Percentiles rank a stretch among this genome's conserved stretches.
Conservation (phyloP, 352 stramenopile species). For the Globisporangium nunn region DNA sequence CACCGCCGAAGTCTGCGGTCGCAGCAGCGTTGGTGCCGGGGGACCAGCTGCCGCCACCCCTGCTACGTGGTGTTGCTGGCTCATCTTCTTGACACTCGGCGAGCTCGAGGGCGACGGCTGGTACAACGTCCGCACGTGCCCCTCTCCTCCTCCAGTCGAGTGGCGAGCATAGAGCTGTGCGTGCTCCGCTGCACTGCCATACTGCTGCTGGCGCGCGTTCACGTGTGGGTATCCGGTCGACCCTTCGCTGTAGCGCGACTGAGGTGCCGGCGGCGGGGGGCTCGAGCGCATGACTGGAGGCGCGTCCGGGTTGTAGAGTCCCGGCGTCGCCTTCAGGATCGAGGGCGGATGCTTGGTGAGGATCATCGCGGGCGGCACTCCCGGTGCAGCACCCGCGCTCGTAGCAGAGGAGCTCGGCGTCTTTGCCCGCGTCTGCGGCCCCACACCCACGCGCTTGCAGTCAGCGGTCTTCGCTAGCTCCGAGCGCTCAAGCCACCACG, state of each 20-base stretch:
- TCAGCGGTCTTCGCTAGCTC: background rate
- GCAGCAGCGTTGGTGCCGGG: conserved; percentile 5
- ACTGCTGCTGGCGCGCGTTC: conserved; percentile 7
- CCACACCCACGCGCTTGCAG: background rate
- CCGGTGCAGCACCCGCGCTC: conserved; percentile 1
- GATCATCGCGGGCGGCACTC: conserved; percentile 12
- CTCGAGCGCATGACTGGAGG: conserved; percentile 1
- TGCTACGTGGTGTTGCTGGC: background rate
- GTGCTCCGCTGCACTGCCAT: background rate
- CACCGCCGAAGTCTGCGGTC: conserved; percentile 1
- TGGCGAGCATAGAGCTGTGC: conserved; percentile 1
- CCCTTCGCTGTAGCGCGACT: conserved; percentile 10
- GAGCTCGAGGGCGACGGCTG: conserved; percentile 12
- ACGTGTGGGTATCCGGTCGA: conserved; percentile 11
- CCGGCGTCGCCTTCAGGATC: conserved; percentile 17
- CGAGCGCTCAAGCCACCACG: background rate
- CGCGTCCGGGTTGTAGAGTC: conserved; percentile 10
- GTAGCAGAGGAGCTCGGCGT: conserved; percentile 4
- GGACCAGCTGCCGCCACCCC: background rate
- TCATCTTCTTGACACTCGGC: conserved; percentile 10
- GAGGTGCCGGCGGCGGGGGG: conserved; percentile 1
- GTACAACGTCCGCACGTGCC: conserved; percentile 10
- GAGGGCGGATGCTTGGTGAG: conserved; percentile 40
- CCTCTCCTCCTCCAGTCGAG: conserved; percentile 5
- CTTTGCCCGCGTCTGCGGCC: conserved; percentile 23